Percentiles rank a stretch among this genome's conserved stretches.
These are phyloP conservation scores for Theobroma grandiflorum DNA, from an alignment of 441 rosid genomes.

Conservation along the genomic window DNA sequence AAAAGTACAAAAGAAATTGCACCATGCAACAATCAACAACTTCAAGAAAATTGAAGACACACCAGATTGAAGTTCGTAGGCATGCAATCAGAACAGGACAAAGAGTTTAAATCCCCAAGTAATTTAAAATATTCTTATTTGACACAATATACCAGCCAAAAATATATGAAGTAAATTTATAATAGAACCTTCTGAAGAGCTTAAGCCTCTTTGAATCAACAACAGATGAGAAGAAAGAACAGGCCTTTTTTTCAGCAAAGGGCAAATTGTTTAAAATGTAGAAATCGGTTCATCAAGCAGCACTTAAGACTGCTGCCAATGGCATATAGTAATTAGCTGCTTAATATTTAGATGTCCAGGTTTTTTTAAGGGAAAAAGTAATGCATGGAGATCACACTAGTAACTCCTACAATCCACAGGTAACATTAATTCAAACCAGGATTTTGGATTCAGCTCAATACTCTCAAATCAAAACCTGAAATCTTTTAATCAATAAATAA, in stretches of 20 bases:
- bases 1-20: neutral
- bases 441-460: constrained; percentile 21
- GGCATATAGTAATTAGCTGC: constrained; percentile 18
- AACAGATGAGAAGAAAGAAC: neutral
- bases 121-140: neutral
- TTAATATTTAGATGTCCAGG: neutral
- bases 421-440: constrained; percentile 17
- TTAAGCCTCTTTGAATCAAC: neutral
- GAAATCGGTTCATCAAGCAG: neutral
- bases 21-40: constrained; percentile 10
- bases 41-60: constrained; percentile 16
- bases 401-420: constrained; percentile 21
- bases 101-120: neutral
- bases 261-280: neutral
- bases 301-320: neutral
- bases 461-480: constrained; percentile 4
- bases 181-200: constrained; percentile 16
- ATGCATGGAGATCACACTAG: constrained; percentile 9
- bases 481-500: neutral
- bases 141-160: neutral
- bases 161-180: constrained; percentile 9
- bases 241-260: constrained; percentile 5
- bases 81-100: neutral
- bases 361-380: constrained; percentile 8
- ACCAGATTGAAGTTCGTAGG: neutral